phyloP scores from a whole-genome alignment of 2,329 filamentous ascomycete species.

The Aspergillus brasiliensis region DNA sequence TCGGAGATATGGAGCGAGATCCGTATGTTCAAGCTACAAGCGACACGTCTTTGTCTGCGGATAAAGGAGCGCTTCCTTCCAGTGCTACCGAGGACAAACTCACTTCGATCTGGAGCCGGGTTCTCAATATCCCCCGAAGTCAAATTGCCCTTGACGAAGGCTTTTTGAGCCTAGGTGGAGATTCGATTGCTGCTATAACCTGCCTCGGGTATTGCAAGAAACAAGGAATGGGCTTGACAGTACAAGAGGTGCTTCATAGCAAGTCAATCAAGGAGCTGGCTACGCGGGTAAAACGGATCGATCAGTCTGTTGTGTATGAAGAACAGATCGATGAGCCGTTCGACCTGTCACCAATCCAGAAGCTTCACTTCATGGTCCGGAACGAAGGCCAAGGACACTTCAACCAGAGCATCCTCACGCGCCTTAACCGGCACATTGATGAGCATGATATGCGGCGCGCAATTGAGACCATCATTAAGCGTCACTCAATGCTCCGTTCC shows the following conservation, averaged over 20 bases:
- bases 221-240: constrained; percentile 47
- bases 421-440: constrained; percentile 30
- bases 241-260: constrained; percentile 52
- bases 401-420: constrained; percentile 42
- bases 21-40: constrained; percentile 21
- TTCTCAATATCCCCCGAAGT: constrained; percentile 40
- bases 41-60: not conserved
- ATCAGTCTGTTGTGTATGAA: constrained; percentile 36
- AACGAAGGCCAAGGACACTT: constrained; percentile 39
- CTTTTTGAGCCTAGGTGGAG: constrained; percentile 51
- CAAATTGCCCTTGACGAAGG: constrained; percentile 38
- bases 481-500: constrained; percentile 43
- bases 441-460: constrained; percentile 28
- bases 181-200: constrained; percentile 55
- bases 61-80: constrained; percentile 16
- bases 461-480: constrained; percentile 34
- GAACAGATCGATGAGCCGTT: constrained; percentile 36
- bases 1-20: constrained; percentile 31
- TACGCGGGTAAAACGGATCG: constrained; percentile 31
- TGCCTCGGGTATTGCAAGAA: constrained; percentile 52
- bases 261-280: constrained; percentile 48
- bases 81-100: constrained; percentile 35
- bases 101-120: constrained; percentile 39
- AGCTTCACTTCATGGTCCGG: constrained; percentile 40
- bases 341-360: constrained; percentile 41